Base-by-base conservation (phyloP, 228 moss, liverwort and hornwort species). In the Sphagnum magellanicum region DNA sequence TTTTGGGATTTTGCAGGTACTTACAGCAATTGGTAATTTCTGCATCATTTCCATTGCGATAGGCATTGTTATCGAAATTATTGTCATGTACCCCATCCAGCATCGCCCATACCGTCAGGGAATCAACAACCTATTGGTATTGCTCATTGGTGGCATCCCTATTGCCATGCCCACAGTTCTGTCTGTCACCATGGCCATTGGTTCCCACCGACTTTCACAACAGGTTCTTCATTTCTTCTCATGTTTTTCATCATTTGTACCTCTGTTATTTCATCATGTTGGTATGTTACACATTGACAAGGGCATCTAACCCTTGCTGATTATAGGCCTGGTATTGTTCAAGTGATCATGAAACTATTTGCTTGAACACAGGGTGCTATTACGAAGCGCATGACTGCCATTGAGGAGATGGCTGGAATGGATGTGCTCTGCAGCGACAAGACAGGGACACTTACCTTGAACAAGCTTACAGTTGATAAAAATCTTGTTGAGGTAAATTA, bases 131-230 rank as follows among this genome's bases (percentile, higher is more conserved):
- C 67, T 79, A 16, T 70, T 79, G 50, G 78, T 79, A 51, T 59
- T 79, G 14, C 71, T 79, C 47, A 79, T 79, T 53, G 79, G 79
- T 46, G 79, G 79, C 4, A 79, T 79, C 10, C 79, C 79, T 49
- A 79, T 79, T 66, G 79, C 79, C 32, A 79, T 79, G 79, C 79
- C 79, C 5, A 52, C 79, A 10, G 79, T 79, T 59, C 75, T 79
- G 0, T 79, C 79, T 16, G 72, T 79, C 1, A 79, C 79, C 4
- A 79, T 79, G 79, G 79, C 79, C 52, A 80, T 80, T 64, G 79
- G 79, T 5, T 80, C 79, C 16, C 79, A 73, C 59, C 72, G 75
- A 16, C 69, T 80, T 13, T 69, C 79, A 12, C 51, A 49, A n/a
- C 79, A 80, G 63, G 71, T 46, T 16, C 10, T 51, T 55, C 12